These are phyloP conservation scores for Leishmania guyanensis DNA, from an alignment of 208 protist genomes.

Conservation along the genomic window DNA sequence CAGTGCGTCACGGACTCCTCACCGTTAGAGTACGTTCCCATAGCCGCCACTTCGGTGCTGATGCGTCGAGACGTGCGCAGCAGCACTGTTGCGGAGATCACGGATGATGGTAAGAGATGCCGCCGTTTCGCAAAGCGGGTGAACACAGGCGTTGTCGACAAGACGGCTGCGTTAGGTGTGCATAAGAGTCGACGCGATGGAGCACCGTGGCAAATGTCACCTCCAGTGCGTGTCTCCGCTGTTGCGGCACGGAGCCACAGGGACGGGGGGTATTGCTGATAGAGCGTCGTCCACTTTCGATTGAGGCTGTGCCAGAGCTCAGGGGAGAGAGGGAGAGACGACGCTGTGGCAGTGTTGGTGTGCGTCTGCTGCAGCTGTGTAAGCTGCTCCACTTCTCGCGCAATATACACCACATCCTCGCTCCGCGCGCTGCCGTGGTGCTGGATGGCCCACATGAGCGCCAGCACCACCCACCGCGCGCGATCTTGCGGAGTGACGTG, in stretches of 20 bases:
- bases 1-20: not conserved
- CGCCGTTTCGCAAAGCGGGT: constrained; percentile 26
- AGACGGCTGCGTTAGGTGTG: not conserved
- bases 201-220: not conserved
- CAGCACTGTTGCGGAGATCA: constrained; percentile 10
- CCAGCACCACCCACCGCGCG: constrained; percentile 44
- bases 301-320: constrained; percentile 36
- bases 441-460: constrained; percentile 38
- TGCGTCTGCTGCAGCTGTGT: constrained; percentile 17
- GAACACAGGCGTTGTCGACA: constrained; percentile 5
- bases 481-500: constrained; percentile 35
- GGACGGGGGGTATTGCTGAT: constrained; percentile 30
- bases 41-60: not conserved
- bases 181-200: not conserved
- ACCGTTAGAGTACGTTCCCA: not conserved
- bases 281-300: constrained; percentile 41
- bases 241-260: constrained; percentile 24
- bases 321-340: constrained; percentile 7
- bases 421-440: constrained; percentile 17
- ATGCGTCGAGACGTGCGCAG: not conserved
- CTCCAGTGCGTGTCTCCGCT: not conserved
- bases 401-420: constrained; percentile 44
- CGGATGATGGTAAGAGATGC: constrained; percentile 7
- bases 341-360: not conserved
- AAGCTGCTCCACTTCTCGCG: constrained; percentile 44